These are phyloP conservation scores for Tardiomyces blankii DNA, from an alignment of 1,139 yeast genomes.

Conservation along the genomic window DNA sequence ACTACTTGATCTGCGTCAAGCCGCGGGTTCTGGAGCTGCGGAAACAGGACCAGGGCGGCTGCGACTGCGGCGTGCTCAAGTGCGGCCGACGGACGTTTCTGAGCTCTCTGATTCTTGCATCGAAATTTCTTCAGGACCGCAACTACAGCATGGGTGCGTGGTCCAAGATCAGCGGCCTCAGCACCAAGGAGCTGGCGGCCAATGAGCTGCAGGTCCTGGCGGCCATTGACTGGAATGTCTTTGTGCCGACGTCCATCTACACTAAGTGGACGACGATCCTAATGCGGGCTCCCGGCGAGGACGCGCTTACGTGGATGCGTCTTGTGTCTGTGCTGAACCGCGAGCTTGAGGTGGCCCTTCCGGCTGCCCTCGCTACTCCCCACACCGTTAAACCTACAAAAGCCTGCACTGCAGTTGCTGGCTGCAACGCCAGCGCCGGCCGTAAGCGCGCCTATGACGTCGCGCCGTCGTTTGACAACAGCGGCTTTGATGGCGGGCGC, in stretches of 20 bases:
- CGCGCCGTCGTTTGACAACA: neutral
- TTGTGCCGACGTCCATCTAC: conserved; percentile 30
- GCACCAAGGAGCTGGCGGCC: conserved; percentile 35
- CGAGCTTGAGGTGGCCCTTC: neutral
- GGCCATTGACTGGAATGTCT: conserved; percentile 45
- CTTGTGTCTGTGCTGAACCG: neutral
- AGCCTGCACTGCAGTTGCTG: neutral
- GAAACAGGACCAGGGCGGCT: conserved; percentile 1
- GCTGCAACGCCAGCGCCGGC: neutral
- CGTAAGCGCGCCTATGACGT: neutral
- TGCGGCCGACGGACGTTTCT: conserved; percentile 62
- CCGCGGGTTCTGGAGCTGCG: conserved; percentile 12
- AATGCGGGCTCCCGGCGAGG: neutral
- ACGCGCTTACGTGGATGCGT: neutral
- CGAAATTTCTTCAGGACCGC: conserved; percentile 64
- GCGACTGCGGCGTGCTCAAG: conserved; percentile 6
- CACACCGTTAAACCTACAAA: too few species aligned
- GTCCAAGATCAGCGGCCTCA: conserved; percentile 62
- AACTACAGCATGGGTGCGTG: conserved; percentile 63
- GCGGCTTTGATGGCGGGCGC: neutral
- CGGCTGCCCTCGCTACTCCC: too few species aligned
- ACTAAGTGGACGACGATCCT: neutral
- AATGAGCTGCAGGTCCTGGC: conserved; percentile 47
- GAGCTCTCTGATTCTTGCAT: conserved; percentile 54
- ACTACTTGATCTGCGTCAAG: conserved; percentile 43